Conservation (phyloP, 2,329 filamentous ascomycete genomes). For the Piedraia hortae region DNA sequence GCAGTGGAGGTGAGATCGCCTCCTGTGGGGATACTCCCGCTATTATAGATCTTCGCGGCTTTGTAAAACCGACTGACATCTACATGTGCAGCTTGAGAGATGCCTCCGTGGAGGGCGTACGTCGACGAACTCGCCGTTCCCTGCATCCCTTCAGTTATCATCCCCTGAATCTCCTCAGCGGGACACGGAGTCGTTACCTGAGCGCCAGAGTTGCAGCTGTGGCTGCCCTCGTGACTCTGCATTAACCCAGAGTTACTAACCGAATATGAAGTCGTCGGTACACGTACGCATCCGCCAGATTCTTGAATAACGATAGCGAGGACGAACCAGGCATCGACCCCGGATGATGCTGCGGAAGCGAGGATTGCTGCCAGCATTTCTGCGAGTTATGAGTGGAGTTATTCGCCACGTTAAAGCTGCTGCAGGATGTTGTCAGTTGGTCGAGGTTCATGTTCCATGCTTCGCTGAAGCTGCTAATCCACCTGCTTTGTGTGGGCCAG, state of each 20-base stretch:
- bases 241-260: conserved; percentile 21
- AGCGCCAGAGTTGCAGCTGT: conserved; percentile 13
- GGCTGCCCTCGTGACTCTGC: conserved; percentile 17
- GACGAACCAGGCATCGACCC: conserved; percentile 17
- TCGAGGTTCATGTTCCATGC: conserved; percentile 13
- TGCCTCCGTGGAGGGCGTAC: conserved; percentile 17
- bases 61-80: conserved; percentile 17
- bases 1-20: conserved; percentile 18
- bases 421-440: conserved; percentile 15
- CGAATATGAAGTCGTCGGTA: conserved; percentile 16
- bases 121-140: conserved; percentile 17
- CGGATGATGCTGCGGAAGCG: conserved; percentile 9
- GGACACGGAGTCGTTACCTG: conserved; percentile 16
- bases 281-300: conserved; percentile 20
- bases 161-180: conserved; percentile 12
- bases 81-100: conserved; percentile 10
- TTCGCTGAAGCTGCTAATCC: conserved; percentile 6
- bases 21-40: conserved; percentile 12
- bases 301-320: conserved; percentile 21
- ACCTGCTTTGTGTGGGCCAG: conserved; percentile 7
- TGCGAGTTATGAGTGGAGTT: conserved; percentile 15
- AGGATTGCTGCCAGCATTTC: conserved; percentile 16
- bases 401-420: conserved; percentile 12
- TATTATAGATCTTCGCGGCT: conserved; percentile 25
- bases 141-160: conserved; percentile 18